These are phyloP conservation scores for Salix udensis DNA, from an alignment of 345 rosid genomes.

Conservation along the genomic window DNA sequence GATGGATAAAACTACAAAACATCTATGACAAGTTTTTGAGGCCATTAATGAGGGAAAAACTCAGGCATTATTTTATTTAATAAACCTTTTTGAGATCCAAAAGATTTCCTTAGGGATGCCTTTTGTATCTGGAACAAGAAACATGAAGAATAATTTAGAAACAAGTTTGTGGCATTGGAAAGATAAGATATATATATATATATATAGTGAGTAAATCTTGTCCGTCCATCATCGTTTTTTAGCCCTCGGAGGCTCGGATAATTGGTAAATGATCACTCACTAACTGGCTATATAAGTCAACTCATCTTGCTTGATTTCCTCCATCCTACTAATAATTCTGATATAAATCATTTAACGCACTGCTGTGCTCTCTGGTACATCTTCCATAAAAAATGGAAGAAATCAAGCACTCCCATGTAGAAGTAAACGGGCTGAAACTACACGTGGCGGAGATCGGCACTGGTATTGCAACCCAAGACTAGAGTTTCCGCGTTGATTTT, in stretches of 20 bases:
- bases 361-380: not conserved
- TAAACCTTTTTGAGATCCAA: not conserved
- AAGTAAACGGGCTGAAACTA: slow-evolving; percentile 40
- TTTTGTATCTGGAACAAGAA: not conserved
- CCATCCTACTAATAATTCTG: not conserved
- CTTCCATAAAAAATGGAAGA: slow-evolving; percentile 28
- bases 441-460: slow-evolving; percentile 49
- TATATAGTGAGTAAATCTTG: not conserved
- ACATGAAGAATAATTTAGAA: not conserved
- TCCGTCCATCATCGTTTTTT: no score
- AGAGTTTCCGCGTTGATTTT: no score
- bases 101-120: not conserved
- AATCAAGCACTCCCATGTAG: slow-evolving; percentile 37
- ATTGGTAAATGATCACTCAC: not conserved
- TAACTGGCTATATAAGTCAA: not conserved
- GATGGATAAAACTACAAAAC: no score
- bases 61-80: not conserved
- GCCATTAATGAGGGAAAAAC: not conserved
- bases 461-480: slow-evolving; percentile 10
- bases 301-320: not conserved
- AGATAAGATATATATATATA: not conserved
- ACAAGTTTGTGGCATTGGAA: not conserved
- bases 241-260: not conserved
- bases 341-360: no score
- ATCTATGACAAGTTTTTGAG: no score